Conservation (phyloP, 768 basidiomycete genomes). For the Tubosaeta sp. region DNA sequence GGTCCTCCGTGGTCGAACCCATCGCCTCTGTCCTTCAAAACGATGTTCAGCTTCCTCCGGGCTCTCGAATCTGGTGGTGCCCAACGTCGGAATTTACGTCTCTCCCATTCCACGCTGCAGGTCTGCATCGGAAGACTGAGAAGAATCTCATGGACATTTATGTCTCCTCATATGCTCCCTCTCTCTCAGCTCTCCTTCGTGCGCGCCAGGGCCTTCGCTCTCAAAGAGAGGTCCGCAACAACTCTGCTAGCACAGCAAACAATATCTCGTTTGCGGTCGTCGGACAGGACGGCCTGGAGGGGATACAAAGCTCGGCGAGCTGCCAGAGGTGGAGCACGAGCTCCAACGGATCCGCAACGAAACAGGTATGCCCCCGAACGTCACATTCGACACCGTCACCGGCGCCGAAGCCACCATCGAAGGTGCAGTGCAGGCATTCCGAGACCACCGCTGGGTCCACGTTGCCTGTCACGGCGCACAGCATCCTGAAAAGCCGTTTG, state of each 20-base stretch:
- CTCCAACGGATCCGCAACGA: neutral
- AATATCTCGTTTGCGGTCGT: neutral
- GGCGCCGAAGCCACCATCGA: neutral
- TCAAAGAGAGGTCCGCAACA: neutral
- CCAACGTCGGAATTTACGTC: neutral
- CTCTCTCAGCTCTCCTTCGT: neutral
- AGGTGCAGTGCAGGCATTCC: neutral
- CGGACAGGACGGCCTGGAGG: neutral
- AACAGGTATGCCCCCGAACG: neutral
- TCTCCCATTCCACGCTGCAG: neutral
- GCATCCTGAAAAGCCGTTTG: neutral
- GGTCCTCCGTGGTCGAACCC: neutral
- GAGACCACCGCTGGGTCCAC: neutral
- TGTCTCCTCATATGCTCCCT: neutral
- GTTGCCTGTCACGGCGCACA: neutral
- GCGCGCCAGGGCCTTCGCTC: neutral
- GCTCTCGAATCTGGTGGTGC: neutral
- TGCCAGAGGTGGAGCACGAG: neutral
- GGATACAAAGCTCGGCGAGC: neutral
- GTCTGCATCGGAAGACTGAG: neutral
- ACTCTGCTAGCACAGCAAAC: neutral
- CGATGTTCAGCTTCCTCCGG: neutral
- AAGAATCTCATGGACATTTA: neutral
- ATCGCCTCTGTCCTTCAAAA: neutral
- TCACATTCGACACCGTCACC: neutral